A percentile compares a stretch with the other conserved stretches of the same genome.
Evolutionary conservation across 2,329 filamentous ascomycete species (phyloP).

Genomic region (Pestalotiopsis sp.): DNA sequence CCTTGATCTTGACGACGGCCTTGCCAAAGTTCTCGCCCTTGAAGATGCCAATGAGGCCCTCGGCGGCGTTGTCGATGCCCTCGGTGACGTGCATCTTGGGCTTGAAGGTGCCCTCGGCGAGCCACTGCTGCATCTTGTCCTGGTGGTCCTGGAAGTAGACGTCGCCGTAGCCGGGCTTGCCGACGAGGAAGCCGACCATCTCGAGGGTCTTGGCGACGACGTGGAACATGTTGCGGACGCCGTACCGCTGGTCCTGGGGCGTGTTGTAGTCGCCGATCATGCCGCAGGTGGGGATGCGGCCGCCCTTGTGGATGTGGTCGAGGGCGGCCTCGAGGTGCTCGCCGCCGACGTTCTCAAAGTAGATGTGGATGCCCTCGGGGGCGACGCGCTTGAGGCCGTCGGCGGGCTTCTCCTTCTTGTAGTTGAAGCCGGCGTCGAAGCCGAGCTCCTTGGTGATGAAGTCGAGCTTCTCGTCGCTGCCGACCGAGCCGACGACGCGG

Average conservation of each 20-base stretch:
- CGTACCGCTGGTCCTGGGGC: constrained; percentile 55
- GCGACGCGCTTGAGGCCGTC: constrained; percentile 69
- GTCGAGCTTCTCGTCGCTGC: constrained; percentile 74
- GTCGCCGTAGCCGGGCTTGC: constrained; percentile 65
- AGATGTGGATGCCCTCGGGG: constrained; percentile 76
- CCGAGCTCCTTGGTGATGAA: constrained; percentile 70
- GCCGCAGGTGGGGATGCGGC: constrained; percentile 63
- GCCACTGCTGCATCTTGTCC: constrained; percentile 74
- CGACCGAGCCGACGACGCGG: constrained; percentile 73
- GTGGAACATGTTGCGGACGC: constrained; percentile 66
- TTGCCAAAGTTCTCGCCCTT: constrained; percentile 85
- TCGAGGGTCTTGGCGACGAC: constrained; percentile 73
- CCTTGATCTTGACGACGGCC: constrained; percentile 68
- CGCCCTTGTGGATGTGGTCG: constrained; percentile 62
- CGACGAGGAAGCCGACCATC: constrained; percentile 77
- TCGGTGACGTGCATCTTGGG: constrained; percentile 68
- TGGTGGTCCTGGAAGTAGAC: constrained; percentile 72
- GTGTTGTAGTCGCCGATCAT: constrained; percentile 81
- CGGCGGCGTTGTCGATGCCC: constrained; percentile 76
- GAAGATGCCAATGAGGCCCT: constrained; percentile 76
- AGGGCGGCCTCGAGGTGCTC: constrained; percentile 68
- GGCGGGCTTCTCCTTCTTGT: constrained; percentile 71
- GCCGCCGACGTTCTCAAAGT: constrained; percentile 81
- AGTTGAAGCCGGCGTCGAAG: constrained; percentile 79
- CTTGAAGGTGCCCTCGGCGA: constrained; percentile 76